Base-by-base conservation (phyloP, 805 yeast species). In the Pichia sporocuriosa region DNA sequence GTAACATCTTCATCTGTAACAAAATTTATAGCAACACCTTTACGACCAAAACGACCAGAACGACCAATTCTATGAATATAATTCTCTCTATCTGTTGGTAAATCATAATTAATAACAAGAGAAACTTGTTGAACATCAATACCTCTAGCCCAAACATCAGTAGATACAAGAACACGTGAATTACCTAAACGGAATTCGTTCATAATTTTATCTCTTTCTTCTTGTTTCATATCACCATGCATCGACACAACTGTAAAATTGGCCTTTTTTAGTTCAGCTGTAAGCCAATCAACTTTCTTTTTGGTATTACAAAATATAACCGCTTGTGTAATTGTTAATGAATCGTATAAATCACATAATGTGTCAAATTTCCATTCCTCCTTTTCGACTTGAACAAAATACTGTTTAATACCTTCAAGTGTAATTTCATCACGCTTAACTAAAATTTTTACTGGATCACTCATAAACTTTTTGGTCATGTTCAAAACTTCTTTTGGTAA, bases 41-140 rank as follows among this genome's bases (percentile, higher is more conserved):
- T 90, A 67, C 98, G 79, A 63, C 98, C 98, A 73, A 90, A 90
- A 67, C 98, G 81, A 59, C 98, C 98, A 55, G 95, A 86, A 71
- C 98, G 81, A 66, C 98, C 98, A 58, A 90, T 94, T 71, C 98
- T 79, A 70, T 90, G 98, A 58, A 90, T 84, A 66, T 93, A 90
- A 72, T 86, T 89, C 67, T 89, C 96, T 65, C 84, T 79, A 70
- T 82, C 84, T 53, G 78, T 73, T 33, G 97, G 97, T 56, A 89
- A 69, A 66, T 89, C 97, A 70, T 87, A 89, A 73, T 89, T 89
- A 52, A 89, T 85, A 50, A 89, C 97, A 53, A 90, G 74, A 25
- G 96, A 87, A 44, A 89, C 96, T 70, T 89, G 97, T 70, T 89
- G 97, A 41, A 89, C 96, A 69, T 89, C 97, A 53, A 89, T 89